Evolutionary conservation across 495 filamentous ascomycete genomes (phyloP).

Genomic region (Xylaria curta): DNA sequence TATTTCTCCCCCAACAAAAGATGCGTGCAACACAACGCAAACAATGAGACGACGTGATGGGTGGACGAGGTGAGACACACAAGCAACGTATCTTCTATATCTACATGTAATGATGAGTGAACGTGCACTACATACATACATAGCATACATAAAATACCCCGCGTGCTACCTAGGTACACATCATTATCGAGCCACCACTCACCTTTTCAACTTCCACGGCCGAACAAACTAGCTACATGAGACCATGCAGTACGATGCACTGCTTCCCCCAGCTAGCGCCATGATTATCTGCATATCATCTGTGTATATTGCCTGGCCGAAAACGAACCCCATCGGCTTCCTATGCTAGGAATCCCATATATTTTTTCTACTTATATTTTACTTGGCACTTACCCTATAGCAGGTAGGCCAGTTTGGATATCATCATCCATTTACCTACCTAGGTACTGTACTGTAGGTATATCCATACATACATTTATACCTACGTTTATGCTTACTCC

Average conservation of each 20-base stretch:
- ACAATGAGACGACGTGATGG: neutral
- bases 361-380: too few relatives aligned
- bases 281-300: constrained; percentile 14
- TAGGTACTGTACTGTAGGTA: neutral
- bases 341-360: constrained; percentile 5
- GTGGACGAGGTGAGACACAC: neutral
- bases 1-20: neutral
- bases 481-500: neutral
- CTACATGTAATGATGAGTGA: neutral
- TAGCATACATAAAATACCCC: neutral
- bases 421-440: neutral
- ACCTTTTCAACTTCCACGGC: neutral
- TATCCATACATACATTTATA: neutral
- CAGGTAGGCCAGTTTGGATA: neutral
- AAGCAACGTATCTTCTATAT: neutral
- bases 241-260: constrained; percentile 5
- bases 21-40: neutral
- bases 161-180: neutral
- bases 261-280: neutral
- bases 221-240: neutral
- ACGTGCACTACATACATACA: constrained; percentile 6
- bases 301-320: neutral
- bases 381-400: too few relatives aligned
- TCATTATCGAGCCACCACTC: neutral
- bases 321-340: constrained; percentile 7